Evolutionary conservation across 257 asterid genomes (phyloP).

Genomic region (Linaria vulgaris): DNA sequence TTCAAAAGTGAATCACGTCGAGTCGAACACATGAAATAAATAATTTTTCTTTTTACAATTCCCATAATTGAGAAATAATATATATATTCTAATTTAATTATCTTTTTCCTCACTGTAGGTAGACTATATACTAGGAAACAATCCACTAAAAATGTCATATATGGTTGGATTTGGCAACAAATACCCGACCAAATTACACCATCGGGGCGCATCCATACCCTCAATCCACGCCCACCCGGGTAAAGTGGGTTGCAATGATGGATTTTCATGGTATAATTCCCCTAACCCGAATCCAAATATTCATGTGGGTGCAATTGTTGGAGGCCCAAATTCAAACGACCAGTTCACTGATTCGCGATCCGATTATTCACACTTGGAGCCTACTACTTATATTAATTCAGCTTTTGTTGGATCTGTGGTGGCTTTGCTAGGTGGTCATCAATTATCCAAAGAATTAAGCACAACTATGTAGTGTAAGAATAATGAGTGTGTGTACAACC

Average conservation of each 20-base stretch:
- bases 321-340: conserved; percentile 67
- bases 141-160: conserved; percentile 63
- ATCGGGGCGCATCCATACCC: conserved; percentile 77
- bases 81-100: background rate
- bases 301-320: conserved; percentile 71
- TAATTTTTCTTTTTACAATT: no score
- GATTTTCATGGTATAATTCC: conserved; percentile 43
- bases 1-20: no score
- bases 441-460: background rate
- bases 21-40: no score
- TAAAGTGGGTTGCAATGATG: conserved; percentile 57
- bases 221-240: conserved; percentile 38
- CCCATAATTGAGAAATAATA: no score
- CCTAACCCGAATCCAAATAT: conserved; percentile 55
- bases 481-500: no score
- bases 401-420: conserved; percentile 66
- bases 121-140: conserved; percentile 70
- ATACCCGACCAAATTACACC: conserved; percentile 66
- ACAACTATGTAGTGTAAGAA: no score
- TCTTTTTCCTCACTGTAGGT: conserved; percentile 33
- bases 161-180: conserved; percentile 58
- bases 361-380: conserved; percentile 57
- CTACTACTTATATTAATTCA: conserved; percentile 74
- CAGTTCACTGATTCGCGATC: conserved; percentile 55
- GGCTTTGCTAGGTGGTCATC: conserved; percentile 40